Base-by-base conservation (phyloP, 352 stramenopile genomes). In the Phytophthora europaea region DNA sequence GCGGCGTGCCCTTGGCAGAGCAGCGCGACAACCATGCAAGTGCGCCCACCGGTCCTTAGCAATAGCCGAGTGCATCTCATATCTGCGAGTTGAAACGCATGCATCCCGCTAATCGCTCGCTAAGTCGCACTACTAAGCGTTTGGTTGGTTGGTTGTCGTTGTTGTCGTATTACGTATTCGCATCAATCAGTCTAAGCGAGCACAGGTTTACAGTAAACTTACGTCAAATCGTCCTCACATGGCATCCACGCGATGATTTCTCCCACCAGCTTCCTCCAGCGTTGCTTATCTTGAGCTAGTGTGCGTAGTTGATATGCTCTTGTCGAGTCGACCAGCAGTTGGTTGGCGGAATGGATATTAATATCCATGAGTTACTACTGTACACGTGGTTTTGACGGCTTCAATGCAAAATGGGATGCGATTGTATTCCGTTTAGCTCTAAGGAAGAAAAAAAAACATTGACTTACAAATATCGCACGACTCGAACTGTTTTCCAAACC, bases 341-440 rank as follows among this genome's bases (percentile, higher is more conserved):
- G 26, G 26, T 28, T 28, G 26, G 4, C 4, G 26, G 26, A 28
- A 28, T 8, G 28, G 7, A 31, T 31, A 31, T 7, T 31, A 57
- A 68, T 45, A 65, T 52, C 64, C n/a, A 26, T n/a, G n/a, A n/a
- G n/a, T n/a, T n/a, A n/a, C n/a, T n/a, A n/a, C n/a, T n/a, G n/a
- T n/a, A n/a, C 13, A 47, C 38, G 38, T 47, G 38, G 13, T 16
- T 47, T 47, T 47, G 34, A 15, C 38, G 13, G 55, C 31, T 57
- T 53, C 38, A 18, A 47, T 47, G 28, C 61, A 75, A 76, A 73
- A 73, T 57, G 40, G 28, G 16, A 52, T 61, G n/a, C 60, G 23
- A 26, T 16, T 66, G 28, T 60, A 56, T 67, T 78, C 57, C 33
- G 10, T 70, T 76, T 70, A 28, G 58, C 47, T 75, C 71, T 75